Evolutionary conservation across 176 grass and related monocot genomes (phyloP), one percentile per base, ranked within the genome.

Genomic region (Zea luxurians): DNA sequence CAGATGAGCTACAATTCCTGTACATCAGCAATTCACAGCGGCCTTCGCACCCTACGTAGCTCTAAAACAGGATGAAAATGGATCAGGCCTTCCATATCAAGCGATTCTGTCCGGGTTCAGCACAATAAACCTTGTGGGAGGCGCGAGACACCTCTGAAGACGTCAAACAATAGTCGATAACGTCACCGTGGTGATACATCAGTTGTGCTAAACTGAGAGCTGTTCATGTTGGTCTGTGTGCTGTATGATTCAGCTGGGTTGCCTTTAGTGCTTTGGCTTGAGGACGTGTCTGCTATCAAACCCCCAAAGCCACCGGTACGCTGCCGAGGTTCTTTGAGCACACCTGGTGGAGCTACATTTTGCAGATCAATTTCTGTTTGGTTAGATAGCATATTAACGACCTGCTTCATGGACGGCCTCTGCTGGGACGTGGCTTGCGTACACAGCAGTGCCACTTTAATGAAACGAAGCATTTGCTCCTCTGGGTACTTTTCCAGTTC

Each of bases 391-490:
- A 90, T 90, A 65, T 80, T 65, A 38, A 86, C 80, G 52, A 90
- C 88, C 63, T 83, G 79, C 18, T 86, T 83, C 88, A 90, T 90
- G 48, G 84, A 80, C 70, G 88, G 88, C 64, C 88, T 86, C 80
- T 90, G 88, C 40, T 86, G 83, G 1, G 88, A 74, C 0, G 88
- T 90, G 71, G 83, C 88, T 60, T 90, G 88, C 13, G 88, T 90
- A 18, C 88, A 90, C 41, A 90, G 9, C 18, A 90, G 58, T 76
- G 84, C 88, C 70, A 90, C 88, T 70, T 86, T 90, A 80, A 90
- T 83, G 80, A 90, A 90, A 86, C 64, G 83, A 62, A 90, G 83
- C 11, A 80, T 40, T 37, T 90, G 55, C 75, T 90, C 84, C 75
- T 86, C 80, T 60, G 88, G 58, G 65, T 90, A 86, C 10, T 78